Evolutionary conservation across 441 rosid genomes (phyloP), one percentile per base, ranked within the genome.

Genomic region (Lepidium campestre): DNA sequence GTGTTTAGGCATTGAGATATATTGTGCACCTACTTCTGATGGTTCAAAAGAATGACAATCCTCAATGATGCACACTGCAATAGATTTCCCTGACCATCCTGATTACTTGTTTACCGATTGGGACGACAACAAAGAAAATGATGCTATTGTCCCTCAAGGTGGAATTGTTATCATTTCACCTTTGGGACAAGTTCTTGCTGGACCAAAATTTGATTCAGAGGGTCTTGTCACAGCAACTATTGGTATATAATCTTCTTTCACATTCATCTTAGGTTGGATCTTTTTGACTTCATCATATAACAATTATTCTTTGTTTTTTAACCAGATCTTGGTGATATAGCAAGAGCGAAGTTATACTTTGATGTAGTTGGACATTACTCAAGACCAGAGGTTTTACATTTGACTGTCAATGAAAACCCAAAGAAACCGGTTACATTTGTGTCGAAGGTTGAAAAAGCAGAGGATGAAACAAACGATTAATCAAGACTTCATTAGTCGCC

Each of bases 1-100:
- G 73, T 0, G 7, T 0, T 7, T 60, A 88, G 94, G 97, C 36
- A 20, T 90, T 62, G 89, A 90, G 68, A 82, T 93, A 56, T 93
- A 90, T 76, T 88, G 98, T 78, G 94, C 96, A 14, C 98, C 97
- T 1, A 90, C 98, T 25, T 92, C 98, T 57, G 97, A 93, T 80
- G 29, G 80, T n/a, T 73, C 89, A 48, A 77, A 68, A 0, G 64
- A 72, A 47, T 90, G 96, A 92, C 93, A 85, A 80, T 87, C 97
- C 10, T 81, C 94, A 1, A 80, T 93, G 89, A 77, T 81, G 39
- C 96, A 90, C 63, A 88, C 90, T 65, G 97, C 93, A 56, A 75
- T 86, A 76, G 86, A 93, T 78, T 90, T 80, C 68, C 97, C 96
- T 10, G 80, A 92, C n/a, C 87, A 96, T 57, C 88, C 87, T 0